Base-by-base conservation (phyloP, 2,329 filamentous ascomycete genomes). In the Beauveria pseudobassiana region DNA sequence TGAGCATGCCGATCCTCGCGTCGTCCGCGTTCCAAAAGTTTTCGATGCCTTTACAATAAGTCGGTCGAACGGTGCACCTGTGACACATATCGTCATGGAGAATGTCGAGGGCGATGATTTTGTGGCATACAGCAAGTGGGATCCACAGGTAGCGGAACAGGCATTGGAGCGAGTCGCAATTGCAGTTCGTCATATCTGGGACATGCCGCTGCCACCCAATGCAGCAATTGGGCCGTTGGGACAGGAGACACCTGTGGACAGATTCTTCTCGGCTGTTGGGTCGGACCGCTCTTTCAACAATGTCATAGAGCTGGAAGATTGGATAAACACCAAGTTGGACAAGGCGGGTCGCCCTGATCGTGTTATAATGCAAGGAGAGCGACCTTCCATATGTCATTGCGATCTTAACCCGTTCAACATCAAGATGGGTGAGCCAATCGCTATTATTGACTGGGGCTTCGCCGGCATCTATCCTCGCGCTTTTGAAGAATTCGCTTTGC, bases 31-130 rank as follows among this genome's bases (percentile, higher is more conserved):
- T 24, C 59, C 63, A 1, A 3, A 46, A 43, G 43, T 62, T 5
- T 52, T 46, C 22, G 59, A 62, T 26, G 54, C 55, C 22, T 60
- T 64, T 34, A 51, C 16, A 14, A 26, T 22, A 38, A 7, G 30
- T 20, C 18, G 6, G 18, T 22, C 55, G 20, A 5, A 62, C 7
- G 53, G 34, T 20, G 20, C 16, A 22, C 16, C 42, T 14, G 45
- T 43, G 30, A 57, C 50, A 46, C 60, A 55, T 38, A 62, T 64
- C 5, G 50, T 60, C 45, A 62, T 63, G 59, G 59, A 64, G 34
- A 20, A 56, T 48, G n/a, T 62, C 5, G 24, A 59, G 26, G 59
- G 26, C 59, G 55, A 53, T 22, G 59, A 64, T 48, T 59, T 40
- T 34, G 26, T 3, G 1, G 22, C 34, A 20, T 55, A 58, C 26